A percentile compares a stretch with the other conserved stretches of the same genome.
These are phyloP conservation scores for Erythrophleum ivorense DNA, from an alignment of 331 rosid genomes.

Conservation along the genomic window DNA sequence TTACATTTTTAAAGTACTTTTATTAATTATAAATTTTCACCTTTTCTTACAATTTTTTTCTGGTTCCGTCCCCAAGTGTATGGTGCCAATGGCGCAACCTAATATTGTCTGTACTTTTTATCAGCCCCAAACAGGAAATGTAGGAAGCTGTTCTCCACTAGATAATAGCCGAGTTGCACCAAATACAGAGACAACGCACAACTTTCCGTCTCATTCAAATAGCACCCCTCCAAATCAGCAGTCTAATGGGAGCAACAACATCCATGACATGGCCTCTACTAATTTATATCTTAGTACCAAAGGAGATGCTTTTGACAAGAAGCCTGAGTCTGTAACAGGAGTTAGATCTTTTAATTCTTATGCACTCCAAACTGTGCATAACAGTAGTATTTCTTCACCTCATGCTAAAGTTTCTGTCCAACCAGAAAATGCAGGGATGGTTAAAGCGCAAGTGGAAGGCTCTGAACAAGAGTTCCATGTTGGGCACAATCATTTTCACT, in stretches of 20 bases:
- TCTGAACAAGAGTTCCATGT: conserved; percentile 52
- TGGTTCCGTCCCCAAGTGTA: no score
- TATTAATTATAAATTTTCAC: no score
- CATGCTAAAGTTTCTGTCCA: conserved; percentile 34
- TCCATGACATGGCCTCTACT: conserved; percentile 52
- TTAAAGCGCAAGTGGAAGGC: conserved; percentile 46
- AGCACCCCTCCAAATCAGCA: conserved; percentile 60
- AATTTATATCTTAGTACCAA: conserved; percentile 49
- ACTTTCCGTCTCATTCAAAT: conserved; percentile 50
- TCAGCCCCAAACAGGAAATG: conserved; percentile 61
- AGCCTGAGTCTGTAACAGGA: conserved; percentile 47
- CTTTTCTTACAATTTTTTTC: no score
- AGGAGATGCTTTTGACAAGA: conserved; percentile 46
- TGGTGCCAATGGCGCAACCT: conserved; percentile 25
- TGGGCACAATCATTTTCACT: conserved; percentile 49
- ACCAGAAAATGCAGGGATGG: conserved; percentile 41
- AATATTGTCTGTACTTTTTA: conserved; percentile 33
- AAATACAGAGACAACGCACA: conserved; percentile 40
- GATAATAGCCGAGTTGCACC: conserved; percentile 53
- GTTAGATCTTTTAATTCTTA: conserved; percentile 51
- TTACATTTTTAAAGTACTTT: no score
- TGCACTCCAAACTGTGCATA: conserved; percentile 48
- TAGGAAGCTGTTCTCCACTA: conserved; percentile 61
- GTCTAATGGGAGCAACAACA: conserved; percentile 59
- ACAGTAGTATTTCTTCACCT: conserved; percentile 42